Percentiles rank a stretch among this genome's conserved stretches.
These are phyloP conservation scores for Lactarius vividus DNA, from an alignment of 768 basidiomycete genomes.

Conservation along the genomic window DNA sequence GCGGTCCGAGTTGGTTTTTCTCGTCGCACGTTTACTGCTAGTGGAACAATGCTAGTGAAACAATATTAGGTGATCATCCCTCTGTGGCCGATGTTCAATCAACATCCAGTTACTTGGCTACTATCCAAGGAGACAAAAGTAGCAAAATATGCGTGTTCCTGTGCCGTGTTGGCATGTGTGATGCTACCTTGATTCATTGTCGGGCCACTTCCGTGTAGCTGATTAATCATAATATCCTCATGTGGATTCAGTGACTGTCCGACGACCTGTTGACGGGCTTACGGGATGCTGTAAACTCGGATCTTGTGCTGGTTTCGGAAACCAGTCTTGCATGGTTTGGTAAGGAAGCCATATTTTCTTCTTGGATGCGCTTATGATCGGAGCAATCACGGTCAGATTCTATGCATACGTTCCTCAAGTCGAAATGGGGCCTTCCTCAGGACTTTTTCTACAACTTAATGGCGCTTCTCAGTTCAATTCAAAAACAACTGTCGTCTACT, in stretches of 20 bases:
- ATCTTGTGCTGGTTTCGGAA: no score
- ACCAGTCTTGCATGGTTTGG: no score
- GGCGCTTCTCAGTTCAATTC: background rate
- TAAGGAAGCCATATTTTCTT: no score
- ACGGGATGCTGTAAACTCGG: no score
- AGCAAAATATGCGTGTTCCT: background rate
- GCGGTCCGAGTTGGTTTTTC: constrained; percentile 24
- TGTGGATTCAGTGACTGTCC: background rate
- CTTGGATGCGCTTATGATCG: no score
- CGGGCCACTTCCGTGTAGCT: background rate
- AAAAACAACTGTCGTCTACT: background rate
- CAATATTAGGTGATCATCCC: no score
- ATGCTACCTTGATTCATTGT: background rate
- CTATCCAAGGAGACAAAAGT: constrained; percentile 37
- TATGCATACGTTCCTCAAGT: background rate
- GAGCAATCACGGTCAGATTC: no score
- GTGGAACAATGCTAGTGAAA: no score
- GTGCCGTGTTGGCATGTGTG: background rate
- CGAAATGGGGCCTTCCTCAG: no score
- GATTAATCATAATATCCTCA: background rate
- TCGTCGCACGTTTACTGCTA: constrained; percentile 25
- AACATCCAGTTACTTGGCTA: constrained; percentile 62
- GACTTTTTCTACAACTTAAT: background rate
- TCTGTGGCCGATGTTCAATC: constrained; percentile 66
- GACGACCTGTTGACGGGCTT: background rate